These are phyloP conservation scores for Keqinozyma sinolaborantium DNA, from an alignment of 1,139 yeast genomes.

Conservation along the genomic window DNA sequence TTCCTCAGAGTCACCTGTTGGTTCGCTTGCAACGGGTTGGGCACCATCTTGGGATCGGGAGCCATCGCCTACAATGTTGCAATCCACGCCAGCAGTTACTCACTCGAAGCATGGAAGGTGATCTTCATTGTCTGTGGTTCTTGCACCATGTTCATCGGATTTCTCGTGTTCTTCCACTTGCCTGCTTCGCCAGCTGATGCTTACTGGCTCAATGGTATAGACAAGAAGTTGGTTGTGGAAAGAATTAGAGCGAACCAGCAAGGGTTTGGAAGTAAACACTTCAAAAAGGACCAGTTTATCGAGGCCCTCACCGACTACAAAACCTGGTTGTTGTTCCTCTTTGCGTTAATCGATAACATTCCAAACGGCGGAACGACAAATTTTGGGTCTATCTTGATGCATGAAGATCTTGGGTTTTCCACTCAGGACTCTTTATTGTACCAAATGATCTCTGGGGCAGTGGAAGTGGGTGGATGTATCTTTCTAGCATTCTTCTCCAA, in stretches of 20 bases:
- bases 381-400: constrained; percentile 44
- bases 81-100: constrained; percentile 11
- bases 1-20: constrained; percentile 22
- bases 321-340: constrained; percentile 39
- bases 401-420: constrained; percentile 40
- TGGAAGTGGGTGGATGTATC: constrained; percentile 41
- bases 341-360: constrained; percentile 23
- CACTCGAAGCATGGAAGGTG: constrained; percentile 29
- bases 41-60: constrained; percentile 21
- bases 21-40: constrained; percentile 32
- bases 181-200: constrained; percentile 30
- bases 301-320: constrained; percentile 49
- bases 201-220: constrained; percentile 42
- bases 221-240: constrained; percentile 36
- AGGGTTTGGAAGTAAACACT: constrained; percentile 53
- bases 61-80: constrained; percentile 22
- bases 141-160: constrained; percentile 23
- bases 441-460: constrained; percentile 35
- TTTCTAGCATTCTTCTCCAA: constrained; percentile 23
- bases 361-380: constrained; percentile 40
- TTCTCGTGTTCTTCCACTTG: constrained; percentile 18
- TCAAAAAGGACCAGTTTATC: constrained; percentile 51
- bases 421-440: constrained; percentile 23
- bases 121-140: constrained; percentile 27
- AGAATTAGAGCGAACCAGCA: constrained; percentile 39